A percentile compares a stretch with the other conserved stretches of the same genome.
These are phyloP conservation scores for Exophiala sp. DNA, from an alignment of 2,329 filamentous ascomycete genomes.

Conservation along the genomic window DNA sequence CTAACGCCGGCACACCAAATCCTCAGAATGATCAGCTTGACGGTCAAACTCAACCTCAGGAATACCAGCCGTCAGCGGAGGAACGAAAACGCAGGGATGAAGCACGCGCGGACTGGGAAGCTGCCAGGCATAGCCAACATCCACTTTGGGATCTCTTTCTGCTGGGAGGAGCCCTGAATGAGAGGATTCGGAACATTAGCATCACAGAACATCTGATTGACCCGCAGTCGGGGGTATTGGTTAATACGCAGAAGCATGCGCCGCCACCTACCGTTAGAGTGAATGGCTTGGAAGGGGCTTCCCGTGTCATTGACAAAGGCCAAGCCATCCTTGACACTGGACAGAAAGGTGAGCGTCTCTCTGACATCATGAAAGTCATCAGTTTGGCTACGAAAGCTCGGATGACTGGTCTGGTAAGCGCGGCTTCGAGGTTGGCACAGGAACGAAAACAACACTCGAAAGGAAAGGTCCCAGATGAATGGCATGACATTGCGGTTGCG, in stretches of 20 bases:
- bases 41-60: constrained; percentile 6
- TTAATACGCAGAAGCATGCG: constrained; percentile 38
- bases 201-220: constrained; percentile 54
- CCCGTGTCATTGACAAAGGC: constrained; percentile 57
- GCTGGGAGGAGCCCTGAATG: constrained; percentile 51
- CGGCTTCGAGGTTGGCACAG: constrained; percentile 63
- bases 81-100: constrained; percentile 60
- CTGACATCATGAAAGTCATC: constrained; percentile 75
- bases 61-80: constrained; percentile 40
- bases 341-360: constrained; percentile 60
- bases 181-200: constrained; percentile 52
- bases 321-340: constrained; percentile 61
- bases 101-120: constrained; percentile 59
- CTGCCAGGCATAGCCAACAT: constrained; percentile 57
- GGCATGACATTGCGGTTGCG: constrained; percentile 63
- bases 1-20: constrained; percentile 7
- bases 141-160: constrained; percentile 71
- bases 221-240: constrained; percentile 52
- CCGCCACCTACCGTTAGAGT: constrained; percentile 43
- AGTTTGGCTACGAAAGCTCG: constrained; percentile 79
- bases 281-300: constrained; percentile 57
- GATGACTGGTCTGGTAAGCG: constrained; percentile 67
- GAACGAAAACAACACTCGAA: constrained; percentile 73
- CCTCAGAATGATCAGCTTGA: constrained; percentile 8
- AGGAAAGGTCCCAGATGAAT: constrained; percentile 70